Evolutionary conservation across 441 rosid species (phyloP).

Genomic region (Sinapis alba): DNA sequence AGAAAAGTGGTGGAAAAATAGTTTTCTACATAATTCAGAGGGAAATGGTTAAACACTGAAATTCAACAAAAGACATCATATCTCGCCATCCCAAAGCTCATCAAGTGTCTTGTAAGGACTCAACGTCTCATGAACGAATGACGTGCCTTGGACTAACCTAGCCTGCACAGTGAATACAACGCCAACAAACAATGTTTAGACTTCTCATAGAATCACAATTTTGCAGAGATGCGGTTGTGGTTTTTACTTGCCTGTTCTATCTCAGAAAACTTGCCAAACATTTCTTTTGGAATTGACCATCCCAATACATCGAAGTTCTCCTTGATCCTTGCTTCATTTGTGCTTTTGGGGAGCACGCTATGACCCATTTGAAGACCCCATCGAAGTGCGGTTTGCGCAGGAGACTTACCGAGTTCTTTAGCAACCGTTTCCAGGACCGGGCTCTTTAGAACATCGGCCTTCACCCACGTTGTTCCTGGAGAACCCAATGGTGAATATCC

Average conservation of each 20-base stretch:
- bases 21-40: background rate
- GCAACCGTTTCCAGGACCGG: conserved; percentile 46
- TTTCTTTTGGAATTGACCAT: conserved; percentile 60
- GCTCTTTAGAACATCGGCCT: conserved; percentile 46
- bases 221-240: background rate
- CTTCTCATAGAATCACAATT: background rate
- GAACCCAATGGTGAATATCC: conserved; percentile 70
- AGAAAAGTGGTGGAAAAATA: background rate
- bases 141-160: conserved; percentile 44
- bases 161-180: conserved; percentile 41
- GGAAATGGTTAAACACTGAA: background rate
- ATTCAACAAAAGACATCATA: conserved; percentile 10
- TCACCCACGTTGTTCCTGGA: conserved; percentile 38
- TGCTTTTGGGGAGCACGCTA: conserved; percentile 67
- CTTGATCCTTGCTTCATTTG: conserved; percentile 54
- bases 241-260: conserved; percentile 56
- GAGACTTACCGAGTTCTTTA: conserved; percentile 50
- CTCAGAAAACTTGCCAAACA: conserved; percentile 48
- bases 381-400: conserved; percentile 59
- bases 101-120: conserved; percentile 50
- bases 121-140: conserved; percentile 46
- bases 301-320: conserved; percentile 54
- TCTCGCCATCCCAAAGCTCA: conserved; percentile 73
- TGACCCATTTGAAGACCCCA: conserved; percentile 75
- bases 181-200: background rate